phyloP scores from a whole-genome alignment of 331 rosid genomes.

The Prunus yedoensis region DNA sequence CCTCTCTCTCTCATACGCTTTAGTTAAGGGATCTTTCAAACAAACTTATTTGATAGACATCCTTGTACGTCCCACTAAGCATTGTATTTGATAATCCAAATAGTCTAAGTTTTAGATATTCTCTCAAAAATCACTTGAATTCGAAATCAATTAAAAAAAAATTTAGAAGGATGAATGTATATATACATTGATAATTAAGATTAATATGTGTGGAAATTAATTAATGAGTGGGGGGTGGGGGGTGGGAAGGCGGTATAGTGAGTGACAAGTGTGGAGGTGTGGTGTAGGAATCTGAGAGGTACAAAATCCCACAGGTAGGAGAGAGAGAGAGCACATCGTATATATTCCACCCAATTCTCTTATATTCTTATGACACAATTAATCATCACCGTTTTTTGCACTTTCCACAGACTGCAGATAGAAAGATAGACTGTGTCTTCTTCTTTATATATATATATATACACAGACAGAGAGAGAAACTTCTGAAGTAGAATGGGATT shows the following conservation, averaged over 20 bases:
- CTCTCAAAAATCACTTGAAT: too few relatives aligned
- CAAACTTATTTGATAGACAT: too few relatives aligned
- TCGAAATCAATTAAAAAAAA: rapidly evolving
- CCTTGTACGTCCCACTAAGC: rapidly evolving
- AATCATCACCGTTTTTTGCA: not conserved
- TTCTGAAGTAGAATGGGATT: not conserved
- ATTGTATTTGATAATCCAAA: too few relatives aligned
- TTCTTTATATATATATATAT: too few relatives aligned
- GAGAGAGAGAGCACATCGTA: not conserved
- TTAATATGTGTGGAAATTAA: not conserved
- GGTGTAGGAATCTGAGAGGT: not conserved
- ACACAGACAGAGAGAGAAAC: not conserved
- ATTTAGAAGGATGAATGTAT: too few relatives aligned
- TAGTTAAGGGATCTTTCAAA: too few relatives aligned
- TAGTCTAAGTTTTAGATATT: too few relatives aligned
- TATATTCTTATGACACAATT: not conserved
- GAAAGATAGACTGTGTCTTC: too few relatives aligned
- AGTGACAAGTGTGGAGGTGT: too few relatives aligned
- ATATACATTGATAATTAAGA: not conserved
- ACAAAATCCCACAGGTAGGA: not conserved
- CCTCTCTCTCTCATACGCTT: not conserved
- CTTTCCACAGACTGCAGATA: too few relatives aligned
- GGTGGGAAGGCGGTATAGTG: too few relatives aligned
- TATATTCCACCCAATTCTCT: not conserved
- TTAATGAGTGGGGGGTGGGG: too few relatives aligned